A percentile compares a stretch with the other conserved stretches of the same genome.
Conservation (phyloP, 257 asterid genomes). For the Cordia subcordata region DNA sequence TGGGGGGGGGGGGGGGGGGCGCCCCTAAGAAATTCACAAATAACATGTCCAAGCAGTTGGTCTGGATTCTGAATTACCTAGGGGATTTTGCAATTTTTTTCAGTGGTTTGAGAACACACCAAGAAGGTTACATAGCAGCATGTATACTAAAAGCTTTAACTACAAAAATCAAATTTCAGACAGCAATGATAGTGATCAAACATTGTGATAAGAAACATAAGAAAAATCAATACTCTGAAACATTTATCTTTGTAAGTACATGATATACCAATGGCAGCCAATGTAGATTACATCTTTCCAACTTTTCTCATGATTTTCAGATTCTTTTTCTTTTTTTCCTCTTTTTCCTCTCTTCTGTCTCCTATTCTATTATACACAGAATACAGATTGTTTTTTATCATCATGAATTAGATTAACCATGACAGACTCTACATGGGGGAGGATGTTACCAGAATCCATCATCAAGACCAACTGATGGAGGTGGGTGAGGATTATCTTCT, state of each 20-base stretch:
- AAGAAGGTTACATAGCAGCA: too few relatives aligned
- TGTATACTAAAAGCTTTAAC: too few relatives aligned
- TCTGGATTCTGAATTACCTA: too few relatives aligned
- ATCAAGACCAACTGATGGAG: constrained; percentile 48
- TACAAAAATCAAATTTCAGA: too few relatives aligned
- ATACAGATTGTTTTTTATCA: not conserved
- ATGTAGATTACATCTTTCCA: constrained; percentile 12
- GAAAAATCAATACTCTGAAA: not conserved
- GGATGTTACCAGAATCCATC: constrained; percentile 66
- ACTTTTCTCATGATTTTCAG: constrained; percentile 1
- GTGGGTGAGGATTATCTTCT: constrained; percentile 38
- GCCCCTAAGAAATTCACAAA: too few relatives aligned
- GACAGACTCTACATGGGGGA: constrained; percentile 41
- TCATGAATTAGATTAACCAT: constrained; percentile 21
- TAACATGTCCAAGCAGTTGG: too few relatives aligned
- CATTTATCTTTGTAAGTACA: not conserved
- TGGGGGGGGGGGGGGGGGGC: too few relatives aligned
- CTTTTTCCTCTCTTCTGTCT: constrained; percentile 14
- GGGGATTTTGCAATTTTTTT: too few relatives aligned
- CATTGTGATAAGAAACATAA: too few relatives aligned
- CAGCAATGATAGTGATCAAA: too few relatives aligned
- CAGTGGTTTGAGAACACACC: too few relatives aligned
- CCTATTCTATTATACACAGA: constrained; percentile 22
- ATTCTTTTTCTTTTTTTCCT: constrained; percentile 8
- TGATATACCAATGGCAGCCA: constrained; percentile 7